These are phyloP conservation scores for Exophiala alcalophila DNA, from an alignment of 2,329 filamentous ascomycete genomes.

Conservation along the genomic window DNA sequence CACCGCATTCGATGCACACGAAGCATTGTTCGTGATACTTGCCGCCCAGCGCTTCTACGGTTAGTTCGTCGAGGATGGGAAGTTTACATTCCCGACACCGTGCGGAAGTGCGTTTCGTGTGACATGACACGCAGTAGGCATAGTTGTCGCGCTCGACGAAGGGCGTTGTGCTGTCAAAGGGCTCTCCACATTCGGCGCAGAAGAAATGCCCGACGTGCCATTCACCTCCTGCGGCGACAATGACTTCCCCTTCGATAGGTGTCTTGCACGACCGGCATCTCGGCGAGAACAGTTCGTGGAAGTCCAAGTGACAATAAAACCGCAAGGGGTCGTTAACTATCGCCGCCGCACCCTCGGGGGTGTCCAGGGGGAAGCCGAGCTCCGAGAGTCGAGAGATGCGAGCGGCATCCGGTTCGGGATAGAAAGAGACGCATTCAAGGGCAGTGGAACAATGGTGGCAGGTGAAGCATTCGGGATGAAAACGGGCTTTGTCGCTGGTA, in stretches of 20 bases:
- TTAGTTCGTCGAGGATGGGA: constrained; percentile 84
- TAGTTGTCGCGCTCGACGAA: constrained; percentile 98
- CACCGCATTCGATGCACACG: constrained; percentile 67
- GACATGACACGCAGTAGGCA: constrained; percentile 92
- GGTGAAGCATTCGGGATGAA: constrained; percentile 89
- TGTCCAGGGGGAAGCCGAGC: neutral
- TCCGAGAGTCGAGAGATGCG: constrained; percentile 62
- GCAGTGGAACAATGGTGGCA: constrained; percentile 84
- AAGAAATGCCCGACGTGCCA: constrained; percentile 99
- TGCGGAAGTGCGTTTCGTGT: constrained; percentile 84
- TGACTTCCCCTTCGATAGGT: constrained; percentile 90
- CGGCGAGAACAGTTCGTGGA: constrained; percentile 90
- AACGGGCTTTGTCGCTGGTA: constrained; percentile 50
- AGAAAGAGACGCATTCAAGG: constrained; percentile 94
- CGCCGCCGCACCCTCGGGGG: neutral
- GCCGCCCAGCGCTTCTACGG: constrained; percentile 80
- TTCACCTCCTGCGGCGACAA: constrained; percentile 88
- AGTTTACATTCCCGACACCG: constrained; percentile 83
- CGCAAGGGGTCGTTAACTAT: constrained; percentile 63
- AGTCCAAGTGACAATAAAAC: constrained; percentile 98
- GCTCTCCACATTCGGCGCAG: constrained; percentile 95
- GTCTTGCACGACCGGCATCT: constrained; percentile 95
- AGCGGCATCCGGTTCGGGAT: constrained; percentile 76
- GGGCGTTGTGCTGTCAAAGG: constrained; percentile 62
- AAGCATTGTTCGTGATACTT: constrained; percentile 97